A percentile compares a stretch with the other conserved stretches of the same genome.
Conservation (phyloP, 495 filamentous ascomycete species). For the Parmelia sp. region DNA sequence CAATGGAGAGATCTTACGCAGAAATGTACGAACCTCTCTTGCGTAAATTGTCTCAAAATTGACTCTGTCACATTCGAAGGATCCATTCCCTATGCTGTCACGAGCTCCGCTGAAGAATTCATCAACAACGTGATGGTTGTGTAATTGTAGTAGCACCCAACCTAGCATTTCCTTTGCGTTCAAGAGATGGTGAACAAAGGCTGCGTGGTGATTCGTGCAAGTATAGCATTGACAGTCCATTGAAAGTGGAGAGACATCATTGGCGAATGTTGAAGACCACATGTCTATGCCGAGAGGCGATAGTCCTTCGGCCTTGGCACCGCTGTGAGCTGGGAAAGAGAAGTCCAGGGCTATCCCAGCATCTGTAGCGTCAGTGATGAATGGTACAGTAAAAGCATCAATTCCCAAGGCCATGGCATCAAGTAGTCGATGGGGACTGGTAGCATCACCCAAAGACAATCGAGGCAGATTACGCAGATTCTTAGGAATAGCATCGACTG, state of each 20-base stretch:
- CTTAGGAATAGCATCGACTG: conserved; percentile 58
- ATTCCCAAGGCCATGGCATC: conserved; percentile 66
- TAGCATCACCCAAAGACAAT: conserved; percentile 60
- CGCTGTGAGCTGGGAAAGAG: conserved; percentile 53
- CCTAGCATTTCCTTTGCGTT: conserved; percentile 89
- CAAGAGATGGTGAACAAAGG: conserved; percentile 82
- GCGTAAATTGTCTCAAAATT: conserved; percentile 60
- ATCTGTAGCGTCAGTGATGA: conserved; percentile 68
- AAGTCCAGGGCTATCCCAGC: conserved; percentile 82
- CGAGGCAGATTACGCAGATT: conserved; percentile 57
- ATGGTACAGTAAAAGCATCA: conserved; percentile 72
- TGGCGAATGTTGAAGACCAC: conserved; percentile 54
- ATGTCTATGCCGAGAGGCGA: conserved; percentile 67
- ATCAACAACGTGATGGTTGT: conserved; percentile 70
- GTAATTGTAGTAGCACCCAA: conserved; percentile 86
- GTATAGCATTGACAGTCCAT: conserved; percentile 70
- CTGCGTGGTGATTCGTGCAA: conserved; percentile 76
- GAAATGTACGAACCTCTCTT: conserved; percentile 29
- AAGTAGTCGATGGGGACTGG: conserved; percentile 67
- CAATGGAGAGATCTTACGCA: too few species aligned
- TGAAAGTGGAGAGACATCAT: conserved; percentile 51
- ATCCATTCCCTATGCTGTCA: conserved; percentile 49
- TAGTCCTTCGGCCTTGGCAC: conserved; percentile 10
- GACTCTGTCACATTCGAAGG: conserved; percentile 54
- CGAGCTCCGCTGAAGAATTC: conserved; percentile 69